A percentile compares a stretch with the other conserved stretches of the same genome.
These are phyloP conservation scores for Ogataea hybrid DNA, from an alignment of 1,139 yeast genomes.

Conservation along the genomic window DNA sequence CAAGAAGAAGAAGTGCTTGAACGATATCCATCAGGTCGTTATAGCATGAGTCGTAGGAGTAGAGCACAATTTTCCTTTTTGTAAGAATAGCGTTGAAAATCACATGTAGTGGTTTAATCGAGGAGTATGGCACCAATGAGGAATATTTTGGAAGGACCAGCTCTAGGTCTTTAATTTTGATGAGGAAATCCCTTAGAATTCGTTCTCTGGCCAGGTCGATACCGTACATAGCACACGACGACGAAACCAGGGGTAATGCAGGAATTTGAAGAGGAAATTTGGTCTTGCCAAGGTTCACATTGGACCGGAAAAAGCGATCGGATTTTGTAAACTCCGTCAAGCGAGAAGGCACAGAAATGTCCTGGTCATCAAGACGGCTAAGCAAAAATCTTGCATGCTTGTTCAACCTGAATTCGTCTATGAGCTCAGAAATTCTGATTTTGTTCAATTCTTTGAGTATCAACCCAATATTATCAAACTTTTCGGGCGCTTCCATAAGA, in stretches of 20 bases:
- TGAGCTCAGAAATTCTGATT: slow-evolving; percentile 19
- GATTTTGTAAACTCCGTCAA: slow-evolving; percentile 17
- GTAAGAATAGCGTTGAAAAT: slow-evolving; percentile 50
- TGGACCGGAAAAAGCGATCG: slow-evolving; percentile 21
- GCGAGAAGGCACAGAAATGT: slow-evolving; percentile 10
- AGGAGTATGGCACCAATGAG: slow-evolving; percentile 22
- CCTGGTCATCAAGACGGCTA: slow-evolving; percentile 22
- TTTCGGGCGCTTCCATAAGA: slow-evolving; percentile 31
- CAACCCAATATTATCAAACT: slow-evolving; percentile 7
- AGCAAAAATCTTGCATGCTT: slow-evolving; percentile 22
- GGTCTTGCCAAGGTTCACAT: slow-evolving; percentile 20
- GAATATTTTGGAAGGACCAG: neutral
- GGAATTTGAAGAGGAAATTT: slow-evolving; percentile 32
- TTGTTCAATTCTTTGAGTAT: slow-evolving; percentile 20
- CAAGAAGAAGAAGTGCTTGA: slow-evolving; percentile 41
- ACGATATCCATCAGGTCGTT: slow-evolving; percentile 49
- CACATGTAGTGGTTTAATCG: slow-evolving; percentile 28
- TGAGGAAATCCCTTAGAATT: slow-evolving; percentile 16
- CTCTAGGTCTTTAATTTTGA: slow-evolving; percentile 8
- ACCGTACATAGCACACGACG: slow-evolving; percentile 29
- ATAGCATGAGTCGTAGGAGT: slow-evolving; percentile 50
- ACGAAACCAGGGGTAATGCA: slow-evolving; percentile 25
- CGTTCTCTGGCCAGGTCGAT: slow-evolving; percentile 27
- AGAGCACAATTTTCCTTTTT: slow-evolving; percentile 45
- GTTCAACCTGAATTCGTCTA: slow-evolving; percentile 18